A percentile compares a stretch with the other conserved stretches of the same genome.
Conservation (phyloP, 2,329 filamentous ascomycete genomes). For the Davidsoniella neocaledoniae region DNA sequence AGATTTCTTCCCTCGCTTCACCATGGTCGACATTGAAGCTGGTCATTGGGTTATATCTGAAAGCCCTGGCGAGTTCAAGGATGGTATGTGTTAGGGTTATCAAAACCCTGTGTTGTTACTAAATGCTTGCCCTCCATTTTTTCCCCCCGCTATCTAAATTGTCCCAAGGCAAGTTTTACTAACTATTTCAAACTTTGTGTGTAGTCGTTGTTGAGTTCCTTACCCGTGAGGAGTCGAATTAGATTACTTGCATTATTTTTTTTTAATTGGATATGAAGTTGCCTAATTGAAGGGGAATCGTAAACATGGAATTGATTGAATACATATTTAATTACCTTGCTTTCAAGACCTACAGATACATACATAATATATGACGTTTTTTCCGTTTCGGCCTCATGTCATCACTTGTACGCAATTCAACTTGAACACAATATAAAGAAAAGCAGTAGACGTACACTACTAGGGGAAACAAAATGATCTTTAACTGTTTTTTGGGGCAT, state of each 20-base stretch:
- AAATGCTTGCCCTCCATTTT: neutral
- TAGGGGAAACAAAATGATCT: conserved; percentile 1
- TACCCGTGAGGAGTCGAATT: conserved; percentile 27
- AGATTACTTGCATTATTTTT: neutral
- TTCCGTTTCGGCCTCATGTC: too few species aligned
- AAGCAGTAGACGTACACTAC: neutral
- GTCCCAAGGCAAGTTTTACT: neutral
- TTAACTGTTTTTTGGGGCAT: conserved; percentile 13
- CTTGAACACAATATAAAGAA: neutral
- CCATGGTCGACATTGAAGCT: conserved; percentile 55
- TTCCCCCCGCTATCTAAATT: neutral
- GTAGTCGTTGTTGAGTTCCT: conserved; percentile 49
- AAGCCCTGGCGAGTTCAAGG: conserved; percentile 61
- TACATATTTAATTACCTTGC: too few species aligned
- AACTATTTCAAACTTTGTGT: neutral
- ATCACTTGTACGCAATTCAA: too few species aligned
- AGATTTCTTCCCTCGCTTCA: conserved; percentile 65
- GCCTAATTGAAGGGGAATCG: too few species aligned
- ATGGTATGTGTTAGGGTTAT: conserved; percentile 35
- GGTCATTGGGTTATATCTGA: conserved; percentile 89
- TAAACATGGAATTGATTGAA: too few species aligned
- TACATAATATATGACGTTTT: too few species aligned
- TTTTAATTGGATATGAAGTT: too few species aligned
- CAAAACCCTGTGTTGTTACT: neutral
- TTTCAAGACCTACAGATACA: too few species aligned